Percentiles rank a stretch among this genome's conserved stretches.
These are phyloP conservation scores for Aspergillus spinulosporus DNA, from an alignment of 2,329 filamentous ascomycete species.

Conservation along the genomic window DNA sequence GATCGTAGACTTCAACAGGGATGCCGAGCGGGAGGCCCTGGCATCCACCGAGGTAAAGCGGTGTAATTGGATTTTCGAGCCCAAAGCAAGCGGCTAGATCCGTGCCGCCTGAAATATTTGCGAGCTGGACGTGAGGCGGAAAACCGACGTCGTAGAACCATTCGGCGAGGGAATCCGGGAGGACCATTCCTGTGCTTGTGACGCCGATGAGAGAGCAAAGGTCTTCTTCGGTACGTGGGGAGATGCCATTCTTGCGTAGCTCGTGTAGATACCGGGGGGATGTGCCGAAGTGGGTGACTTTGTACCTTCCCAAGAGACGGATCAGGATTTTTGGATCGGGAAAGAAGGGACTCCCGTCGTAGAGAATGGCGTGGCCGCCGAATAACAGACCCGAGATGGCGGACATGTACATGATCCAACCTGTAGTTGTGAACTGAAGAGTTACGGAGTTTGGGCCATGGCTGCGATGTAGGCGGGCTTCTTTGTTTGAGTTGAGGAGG, in stretches of 20 bases:
- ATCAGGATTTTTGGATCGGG: constrained; percentile 52
- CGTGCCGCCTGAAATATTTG: constrained; percentile 75
- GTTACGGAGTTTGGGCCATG: constrained; percentile 45
- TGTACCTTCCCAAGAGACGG: constrained; percentile 20
- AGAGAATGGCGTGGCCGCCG: constrained; percentile 67
- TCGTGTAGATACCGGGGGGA: constrained; percentile 77
- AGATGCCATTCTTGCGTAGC: constrained; percentile 63
- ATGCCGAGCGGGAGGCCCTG: constrained; percentile 56
- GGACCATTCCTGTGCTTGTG: constrained; percentile 76
- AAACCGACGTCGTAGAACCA: constrained; percentile 78
- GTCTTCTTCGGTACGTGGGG: constrained; percentile 63
- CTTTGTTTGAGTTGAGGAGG: constrained; percentile 54
- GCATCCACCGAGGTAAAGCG: constrained; percentile 62
- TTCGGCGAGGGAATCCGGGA: constrained; percentile 73
- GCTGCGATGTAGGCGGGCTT: constrained; percentile 57
- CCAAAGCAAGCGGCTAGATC: constrained; percentile 58
- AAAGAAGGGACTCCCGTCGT: constrained; percentile 78
- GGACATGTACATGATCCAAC: constrained; percentile 85
- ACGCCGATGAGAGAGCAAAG: constrained; percentile 63
- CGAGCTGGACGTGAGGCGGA: constrained; percentile 64
- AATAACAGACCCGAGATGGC: constrained; percentile 60
- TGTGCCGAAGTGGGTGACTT: constrained; percentile 71
- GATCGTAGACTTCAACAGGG: constrained; percentile 62
- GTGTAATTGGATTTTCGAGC: constrained; percentile 65
- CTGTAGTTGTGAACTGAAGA: constrained; percentile 67